Conservation (phyloP, 176 grass and related monocot genomes). For the Oryza glaberrima region DNA sequence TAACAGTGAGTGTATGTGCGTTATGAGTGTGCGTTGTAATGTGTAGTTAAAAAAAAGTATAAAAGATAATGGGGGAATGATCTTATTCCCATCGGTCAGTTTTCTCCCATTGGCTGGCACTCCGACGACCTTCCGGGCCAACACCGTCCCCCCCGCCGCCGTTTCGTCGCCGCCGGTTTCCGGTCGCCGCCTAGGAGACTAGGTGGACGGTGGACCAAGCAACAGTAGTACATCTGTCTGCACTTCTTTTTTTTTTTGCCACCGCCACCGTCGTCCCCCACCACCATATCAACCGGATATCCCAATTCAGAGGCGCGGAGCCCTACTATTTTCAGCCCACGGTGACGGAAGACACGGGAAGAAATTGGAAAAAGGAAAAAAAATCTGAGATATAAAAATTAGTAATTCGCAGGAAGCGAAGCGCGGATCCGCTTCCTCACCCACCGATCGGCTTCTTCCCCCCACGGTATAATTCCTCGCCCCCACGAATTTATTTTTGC, state of each 20-base stretch:
- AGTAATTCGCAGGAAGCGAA: slow-evolving; percentile 11
- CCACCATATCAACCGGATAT: too few relatives aligned
- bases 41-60: too few relatives aligned
- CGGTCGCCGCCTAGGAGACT: neutral
- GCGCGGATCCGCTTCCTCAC: slow-evolving; percentile 11
- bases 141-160: neutral
- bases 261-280: too few relatives aligned
- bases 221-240: neutral
- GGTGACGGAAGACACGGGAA: neutral
- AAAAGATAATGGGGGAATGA: too few relatives aligned
- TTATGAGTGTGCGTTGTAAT: too few relatives aligned
- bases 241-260: neutral
- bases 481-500: neutral
- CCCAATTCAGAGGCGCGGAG: too few relatives aligned
- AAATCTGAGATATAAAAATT: neutral
- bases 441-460: neutral
- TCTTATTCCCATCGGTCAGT: too few relatives aligned
- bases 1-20: too few relatives aligned
- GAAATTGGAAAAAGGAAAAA: slow-evolving; percentile 10
- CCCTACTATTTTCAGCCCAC: slow-evolving; percentile 6
- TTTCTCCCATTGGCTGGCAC: too few relatives aligned
- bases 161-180: neutral
- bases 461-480: neutral
- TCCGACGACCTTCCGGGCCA: too few relatives aligned
- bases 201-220: neutral